phyloP scores from a whole-genome alignment of 345 rosid genomes.

The Pistacia vera region DNA sequence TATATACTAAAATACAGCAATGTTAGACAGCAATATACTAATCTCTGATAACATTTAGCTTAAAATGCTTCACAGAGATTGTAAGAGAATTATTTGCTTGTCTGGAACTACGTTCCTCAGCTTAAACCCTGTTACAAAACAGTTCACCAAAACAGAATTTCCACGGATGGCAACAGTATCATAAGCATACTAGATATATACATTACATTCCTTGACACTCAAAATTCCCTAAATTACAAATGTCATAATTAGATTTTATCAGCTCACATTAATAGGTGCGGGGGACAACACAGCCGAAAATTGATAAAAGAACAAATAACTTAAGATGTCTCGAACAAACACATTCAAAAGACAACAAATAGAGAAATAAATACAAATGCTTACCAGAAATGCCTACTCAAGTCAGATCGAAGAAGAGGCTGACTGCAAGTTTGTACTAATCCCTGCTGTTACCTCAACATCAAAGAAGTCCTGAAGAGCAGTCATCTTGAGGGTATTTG shows the following conservation, averaged over 20 bases:
- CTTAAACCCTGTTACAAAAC: no score
- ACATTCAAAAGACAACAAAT: not conserved
- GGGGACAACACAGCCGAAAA: not conserved
- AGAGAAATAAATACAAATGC: not conserved
- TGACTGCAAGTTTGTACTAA: constrained; percentile 44
- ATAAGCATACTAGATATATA: not conserved
- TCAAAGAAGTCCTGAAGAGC: constrained; percentile 91
- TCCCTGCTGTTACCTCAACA: constrained; percentile 28
- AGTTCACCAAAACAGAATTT: no score
- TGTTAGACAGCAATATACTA: no score
- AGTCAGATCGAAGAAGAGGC: constrained; percentile 37
- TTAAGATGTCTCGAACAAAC: not conserved
- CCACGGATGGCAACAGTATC: no score
- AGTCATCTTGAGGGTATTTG: constrained; percentile 58
- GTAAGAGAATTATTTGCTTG: not conserved
- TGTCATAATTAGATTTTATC: not conserved
- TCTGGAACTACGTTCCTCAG: not conserved
- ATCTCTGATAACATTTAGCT: not conserved
- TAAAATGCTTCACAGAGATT: not conserved
- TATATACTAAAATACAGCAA: not conserved
- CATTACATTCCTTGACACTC: not conserved
- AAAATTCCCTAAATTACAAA: constrained; percentile 14
- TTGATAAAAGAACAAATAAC: constrained; percentile 3
- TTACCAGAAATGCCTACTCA: constrained; percentile 1
- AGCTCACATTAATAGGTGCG: not conserved